Evolutionary conservation across 306 rosid genomes (phyloP).

Genomic region (Pueraria montana): DNA sequence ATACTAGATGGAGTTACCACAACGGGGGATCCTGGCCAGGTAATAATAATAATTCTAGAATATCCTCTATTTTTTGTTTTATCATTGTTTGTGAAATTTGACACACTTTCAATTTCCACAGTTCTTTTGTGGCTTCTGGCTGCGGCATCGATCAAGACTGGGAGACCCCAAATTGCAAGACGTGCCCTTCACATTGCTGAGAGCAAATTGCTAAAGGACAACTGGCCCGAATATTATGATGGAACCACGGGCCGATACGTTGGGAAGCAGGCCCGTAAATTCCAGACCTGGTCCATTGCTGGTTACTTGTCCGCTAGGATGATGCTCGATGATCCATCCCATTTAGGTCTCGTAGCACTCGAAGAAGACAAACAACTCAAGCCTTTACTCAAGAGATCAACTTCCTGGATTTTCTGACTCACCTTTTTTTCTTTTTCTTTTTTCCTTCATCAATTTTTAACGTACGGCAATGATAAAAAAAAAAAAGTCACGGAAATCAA

Average conservation of each 20-base stretch:
- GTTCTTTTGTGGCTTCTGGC: conserved; percentile 82
- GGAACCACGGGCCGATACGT: conserved; percentile 73
- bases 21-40: conserved; percentile 99
- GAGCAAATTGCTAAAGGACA: conserved; percentile 67
- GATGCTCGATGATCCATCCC: conserved; percentile 85
- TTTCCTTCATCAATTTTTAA: conserved; percentile 35
- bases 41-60: no score
- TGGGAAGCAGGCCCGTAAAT: conserved; percentile 84
- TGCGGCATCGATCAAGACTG: conserved; percentile 80
- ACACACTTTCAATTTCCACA: no score
- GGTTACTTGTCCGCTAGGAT: conserved; percentile 82
- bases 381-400: conserved; percentile 74
- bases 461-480: background rate
- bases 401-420: conserved; percentile 66
- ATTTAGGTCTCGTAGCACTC: conserved; percentile 66
- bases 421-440: background rate
- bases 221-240: conserved; percentile 85
- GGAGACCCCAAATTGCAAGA: conserved; percentile 82
- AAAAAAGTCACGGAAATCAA: background rate
- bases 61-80: no score
- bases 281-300: conserved; percentile 83
- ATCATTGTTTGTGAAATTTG: no score
- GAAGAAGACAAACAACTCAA: conserved; percentile 76
- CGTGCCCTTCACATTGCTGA: conserved; percentile 84
- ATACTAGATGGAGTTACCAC: conserved; percentile 95